Evolutionary conservation across 2,329 filamentous ascomycete genomes (phyloP).

Genomic region (Trichoderma sp.): DNA sequence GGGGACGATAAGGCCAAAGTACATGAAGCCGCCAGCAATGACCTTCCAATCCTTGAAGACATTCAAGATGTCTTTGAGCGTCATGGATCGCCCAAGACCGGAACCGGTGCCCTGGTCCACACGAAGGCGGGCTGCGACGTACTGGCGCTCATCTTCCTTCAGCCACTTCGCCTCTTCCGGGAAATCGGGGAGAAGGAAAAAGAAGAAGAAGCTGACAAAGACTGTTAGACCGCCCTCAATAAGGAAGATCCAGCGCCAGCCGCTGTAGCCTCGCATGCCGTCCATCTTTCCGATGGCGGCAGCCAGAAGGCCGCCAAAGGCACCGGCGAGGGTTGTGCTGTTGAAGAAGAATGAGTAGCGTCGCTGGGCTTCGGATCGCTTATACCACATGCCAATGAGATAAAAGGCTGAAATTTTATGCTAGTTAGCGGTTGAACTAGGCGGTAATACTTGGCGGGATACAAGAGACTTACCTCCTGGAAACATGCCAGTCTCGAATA

Average conservation of each 20-base stretch:
- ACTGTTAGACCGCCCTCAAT: slow-evolving; percentile 69
- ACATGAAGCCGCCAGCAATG: slow-evolving; percentile 76
- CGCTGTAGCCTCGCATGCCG: slow-evolving; percentile 63
- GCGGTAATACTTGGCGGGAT: too few relatives aligned
- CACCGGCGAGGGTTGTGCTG: slow-evolving; percentile 75
- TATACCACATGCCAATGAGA: slow-evolving; percentile 87
- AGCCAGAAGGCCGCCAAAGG: slow-evolving; percentile 84
- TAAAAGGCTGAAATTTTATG: slow-evolving; percentile 53
- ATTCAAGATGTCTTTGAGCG: slow-evolving; percentile 56
- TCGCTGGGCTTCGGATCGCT: slow-evolving; percentile 82
- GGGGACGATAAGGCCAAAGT: slow-evolving; percentile 76
- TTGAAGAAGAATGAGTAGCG: slow-evolving; percentile 94
- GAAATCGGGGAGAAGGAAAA: slow-evolving; percentile 72
- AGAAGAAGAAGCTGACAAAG: slow-evolving; percentile 62
- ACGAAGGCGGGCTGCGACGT: slow-evolving; percentile 65
- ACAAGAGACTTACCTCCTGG: slow-evolving; percentile 38
- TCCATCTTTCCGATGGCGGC: slow-evolving; percentile 90
- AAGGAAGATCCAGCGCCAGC: slow-evolving; percentile 85
- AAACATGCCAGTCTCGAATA: slow-evolving; percentile 76
- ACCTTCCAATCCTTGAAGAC: slow-evolving; percentile 76
- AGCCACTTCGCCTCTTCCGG: slow-evolving; percentile 76
- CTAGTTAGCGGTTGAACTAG: neutral
- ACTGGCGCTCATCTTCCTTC: slow-evolving; percentile 66
- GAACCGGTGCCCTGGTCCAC: slow-evolving; percentile 66
- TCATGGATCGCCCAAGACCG: slow-evolving; percentile 63